phyloP scores from a whole-genome alignment of 2,329 filamentous ascomycete genomes.

The Grosmannia penicillata region DNA sequence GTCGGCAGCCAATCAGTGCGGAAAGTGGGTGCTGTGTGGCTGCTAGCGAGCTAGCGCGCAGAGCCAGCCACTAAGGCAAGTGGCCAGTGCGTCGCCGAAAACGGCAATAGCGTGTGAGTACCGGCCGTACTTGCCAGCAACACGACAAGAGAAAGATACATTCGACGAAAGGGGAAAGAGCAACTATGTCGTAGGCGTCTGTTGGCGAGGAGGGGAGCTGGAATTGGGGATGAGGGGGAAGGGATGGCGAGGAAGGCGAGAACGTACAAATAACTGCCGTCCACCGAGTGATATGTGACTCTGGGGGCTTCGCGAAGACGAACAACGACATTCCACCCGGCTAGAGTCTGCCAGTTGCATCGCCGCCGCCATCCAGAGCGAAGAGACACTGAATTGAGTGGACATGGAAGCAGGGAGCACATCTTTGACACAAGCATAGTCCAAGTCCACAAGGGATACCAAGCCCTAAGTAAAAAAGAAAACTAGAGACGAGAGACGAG shows the following conservation, averaged over 20 bases:
- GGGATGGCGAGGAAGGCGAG: not conserved
- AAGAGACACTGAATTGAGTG: no score
- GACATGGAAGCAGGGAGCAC: no score
- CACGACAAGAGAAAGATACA: not conserved
- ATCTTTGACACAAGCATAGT: no score
- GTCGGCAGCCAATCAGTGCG: no score
- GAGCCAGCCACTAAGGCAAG: no score
- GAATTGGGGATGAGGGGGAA: not conserved
- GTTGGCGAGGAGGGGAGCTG: not conserved
- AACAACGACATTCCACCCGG: not conserved
- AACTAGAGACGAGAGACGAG: no score
- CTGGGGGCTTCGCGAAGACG: not conserved
- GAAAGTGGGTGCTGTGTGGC: no score
- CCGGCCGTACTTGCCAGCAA: not conserved
- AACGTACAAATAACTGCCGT: constrained; percentile 1
- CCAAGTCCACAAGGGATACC: no score
- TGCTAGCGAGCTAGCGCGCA: no score
- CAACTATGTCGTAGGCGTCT: not conserved
- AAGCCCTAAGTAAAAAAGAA: no score
- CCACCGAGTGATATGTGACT: not conserved
- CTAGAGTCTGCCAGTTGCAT: no score
- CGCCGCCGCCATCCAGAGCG: no score
- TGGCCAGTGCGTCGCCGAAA: constrained; percentile 8
- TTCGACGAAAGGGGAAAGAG: not conserved
- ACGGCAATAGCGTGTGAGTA: constrained; percentile 5